Evolutionary conservation across 768 basidiomycete genomes (phyloP), one percentile per base, ranked within the genome.

Genomic region (Albatrellus ellisii): DNA sequence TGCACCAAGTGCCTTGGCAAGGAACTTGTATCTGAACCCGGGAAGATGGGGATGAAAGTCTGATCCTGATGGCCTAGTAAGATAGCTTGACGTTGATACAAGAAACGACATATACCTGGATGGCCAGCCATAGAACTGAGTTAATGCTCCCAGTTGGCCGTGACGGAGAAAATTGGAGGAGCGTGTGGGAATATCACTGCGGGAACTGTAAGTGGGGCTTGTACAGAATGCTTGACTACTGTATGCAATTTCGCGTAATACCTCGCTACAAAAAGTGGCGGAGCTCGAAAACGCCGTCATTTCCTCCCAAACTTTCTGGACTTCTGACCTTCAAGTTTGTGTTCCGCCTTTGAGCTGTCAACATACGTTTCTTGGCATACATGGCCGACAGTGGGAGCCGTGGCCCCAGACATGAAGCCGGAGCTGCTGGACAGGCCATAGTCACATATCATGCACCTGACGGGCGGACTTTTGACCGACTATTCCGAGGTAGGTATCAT

Each of bases 1-100:
- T 26, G 90, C 91, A 37, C 91, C 91, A 34, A 95, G 67, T 46
- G 75, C 77, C 62, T 90, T 91, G 21, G 83, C 73, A 24, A 92
- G 69, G 59, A 88, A 76, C 45, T 72, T 74, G 61, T 90, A 77
- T 54, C 68, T 74, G 54, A 75, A 68, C 10, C 81, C 76, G 7
- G 89, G 86, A 22, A 90, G 69, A 58, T 90, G 90, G 28, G 90
- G 90, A 59, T 89, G 72, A 55, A 94, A 94, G 50, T 89, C 91
- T 62, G 79, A 62, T 52, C 68, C 79, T 78, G 46, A 36, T 4
- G 33, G 36, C 35, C 8, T 44, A 28, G 1, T 22, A n/a, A n/a
- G n/a, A n/a, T n/a, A n/a, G n/a, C n/a, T n/a, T n/a, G n/a, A n/a
- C n/a, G n/a, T 22, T 4, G 4, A 10, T 15, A 9, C 25, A 15